Percentiles rank a stretch among this genome's conserved stretches.
These are phyloP conservation scores for Myochromella boudieri DNA, from an alignment of 768 basidiomycete genomes.

Conservation along the genomic window DNA sequence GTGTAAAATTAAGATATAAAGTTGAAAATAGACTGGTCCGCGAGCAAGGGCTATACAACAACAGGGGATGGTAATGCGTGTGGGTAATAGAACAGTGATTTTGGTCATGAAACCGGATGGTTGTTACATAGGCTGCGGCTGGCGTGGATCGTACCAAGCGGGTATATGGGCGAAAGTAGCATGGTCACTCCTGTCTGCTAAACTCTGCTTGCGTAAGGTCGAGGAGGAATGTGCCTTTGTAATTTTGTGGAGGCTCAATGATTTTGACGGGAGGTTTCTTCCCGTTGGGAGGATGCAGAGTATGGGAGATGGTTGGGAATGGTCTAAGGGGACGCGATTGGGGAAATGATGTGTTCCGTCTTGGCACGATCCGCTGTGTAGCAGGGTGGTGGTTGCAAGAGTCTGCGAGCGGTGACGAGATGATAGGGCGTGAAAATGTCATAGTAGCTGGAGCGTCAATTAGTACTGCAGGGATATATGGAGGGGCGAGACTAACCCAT, in stretches of 20 bases:
- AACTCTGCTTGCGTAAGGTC: slow-evolving; percentile 84
- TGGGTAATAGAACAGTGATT: slow-evolving; percentile 10
- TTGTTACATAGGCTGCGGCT: neutral
- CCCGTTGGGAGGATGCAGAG: slow-evolving; percentile 31
- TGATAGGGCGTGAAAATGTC: slow-evolving; percentile 48
- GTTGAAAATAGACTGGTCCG: slow-evolving; percentile 1
- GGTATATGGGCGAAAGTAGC: slow-evolving; percentile 6
- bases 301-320: slow-evolving; percentile 62
- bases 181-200: slow-evolving; percentile 52
- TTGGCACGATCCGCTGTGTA: slow-evolving; percentile 34
- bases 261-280: slow-evolving; percentile 63
- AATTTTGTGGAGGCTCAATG: slow-evolving; percentile 77
- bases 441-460: slow-evolving; percentile 36
- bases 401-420: slow-evolving; percentile 65
- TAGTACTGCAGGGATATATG: neutral
- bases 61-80: slow-evolving; percentile 7
- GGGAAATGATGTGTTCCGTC: slow-evolving; percentile 57
- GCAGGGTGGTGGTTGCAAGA: slow-evolving; percentile 28
- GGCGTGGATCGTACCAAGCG: slow-evolving; percentile 1
- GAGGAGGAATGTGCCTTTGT: slow-evolving; percentile 68
- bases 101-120: slow-evolving; percentile 1
- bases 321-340: slow-evolving; percentile 77
- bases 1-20: slow-evolving; percentile 9
- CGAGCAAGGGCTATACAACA: slow-evolving; percentile 7
- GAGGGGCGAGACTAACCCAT: slow-evolving; percentile 37